phyloP scores from a whole-genome alignment of 306 rosid species.

The Inga leiocalycina region DNA sequence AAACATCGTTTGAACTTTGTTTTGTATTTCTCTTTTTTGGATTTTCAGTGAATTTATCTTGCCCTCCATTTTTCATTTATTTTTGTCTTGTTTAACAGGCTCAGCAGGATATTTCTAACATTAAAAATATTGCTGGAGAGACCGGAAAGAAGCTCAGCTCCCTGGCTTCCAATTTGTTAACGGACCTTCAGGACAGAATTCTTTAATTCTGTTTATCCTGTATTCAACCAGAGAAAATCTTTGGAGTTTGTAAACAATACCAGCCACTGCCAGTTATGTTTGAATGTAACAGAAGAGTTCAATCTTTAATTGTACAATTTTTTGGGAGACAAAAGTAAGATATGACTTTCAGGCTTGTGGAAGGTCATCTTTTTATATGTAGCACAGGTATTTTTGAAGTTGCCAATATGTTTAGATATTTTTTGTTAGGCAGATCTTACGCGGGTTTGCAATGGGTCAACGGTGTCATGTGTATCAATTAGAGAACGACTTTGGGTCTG shows the following conservation, averaged over 20 bases:
- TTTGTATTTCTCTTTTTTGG: background rate
- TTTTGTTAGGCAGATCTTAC: constrained; percentile 1
- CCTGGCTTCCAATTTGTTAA: constrained; percentile 79
- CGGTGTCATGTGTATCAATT: constrained; percentile 4
- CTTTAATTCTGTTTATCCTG: constrained; percentile 57
- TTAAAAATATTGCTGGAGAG: constrained; percentile 93
- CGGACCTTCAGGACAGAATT: constrained; percentile 95
- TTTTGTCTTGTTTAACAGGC: constrained; percentile 53
- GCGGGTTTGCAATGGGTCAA: constrained; percentile 5
- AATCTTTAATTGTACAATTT: constrained; percentile 36
- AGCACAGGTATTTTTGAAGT: constrained; percentile 35
- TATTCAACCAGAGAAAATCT: constrained; percentile 33
- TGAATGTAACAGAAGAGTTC: constrained; percentile 48
- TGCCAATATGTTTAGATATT: constrained; percentile 21
- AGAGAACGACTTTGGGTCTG: too few species aligned
- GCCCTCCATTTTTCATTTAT: background rate
- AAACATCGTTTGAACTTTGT: background rate
- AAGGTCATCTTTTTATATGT: constrained; percentile 43
- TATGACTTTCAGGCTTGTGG: constrained; percentile 39
- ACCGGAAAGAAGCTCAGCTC: constrained; percentile 95
- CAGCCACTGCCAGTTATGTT: constrained; percentile 54
- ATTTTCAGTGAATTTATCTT: background rate
- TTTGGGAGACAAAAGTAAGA: constrained; percentile 44
- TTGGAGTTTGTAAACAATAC: constrained; percentile 37
- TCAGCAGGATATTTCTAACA: constrained; percentile 85